Evolutionary conservation across 208 protist genomes (phyloP).

Genomic region (Herpetomonas samuelpessoai): DNA sequence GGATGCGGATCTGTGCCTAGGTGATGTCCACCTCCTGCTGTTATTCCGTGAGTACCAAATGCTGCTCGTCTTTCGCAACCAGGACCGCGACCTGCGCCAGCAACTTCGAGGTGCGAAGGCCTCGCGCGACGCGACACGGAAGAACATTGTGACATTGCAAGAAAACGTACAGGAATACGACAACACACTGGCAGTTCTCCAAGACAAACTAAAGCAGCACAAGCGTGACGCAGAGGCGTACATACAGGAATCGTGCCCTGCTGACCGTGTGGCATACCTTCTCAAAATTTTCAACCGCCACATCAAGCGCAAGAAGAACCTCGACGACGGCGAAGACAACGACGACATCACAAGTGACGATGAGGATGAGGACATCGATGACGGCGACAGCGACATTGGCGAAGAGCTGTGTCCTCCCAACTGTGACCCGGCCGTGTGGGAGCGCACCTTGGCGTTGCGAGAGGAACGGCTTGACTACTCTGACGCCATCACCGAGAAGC

Average conservation of each 20-base stretch:
- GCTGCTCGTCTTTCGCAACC: slow-evolving; percentile 92
- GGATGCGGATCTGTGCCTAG: slow-evolving; percentile 93
- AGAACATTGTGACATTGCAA: slow-evolving; percentile 64
- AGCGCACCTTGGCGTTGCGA: slow-evolving; percentile 83
- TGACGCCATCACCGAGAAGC: slow-evolving; percentile 70
- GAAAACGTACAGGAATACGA: slow-evolving; percentile 43
- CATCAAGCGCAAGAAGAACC: slow-evolving; percentile 83
- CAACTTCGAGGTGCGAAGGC: slow-evolving; percentile 51
- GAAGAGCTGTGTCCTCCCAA: slow-evolving; percentile 90
- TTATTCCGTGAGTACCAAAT: slow-evolving; percentile 95
- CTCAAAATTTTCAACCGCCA: slow-evolving; percentile 92
- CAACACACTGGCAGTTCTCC: background rate
- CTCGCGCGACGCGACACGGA: slow-evolving; percentile 62
- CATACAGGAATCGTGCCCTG: slow-evolving; percentile 70
- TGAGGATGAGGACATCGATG: slow-evolving; percentile 72
- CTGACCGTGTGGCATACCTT: slow-evolving; percentile 72
- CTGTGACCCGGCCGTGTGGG: slow-evolving; percentile 85
- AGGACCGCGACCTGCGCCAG: slow-evolving; percentile 70
- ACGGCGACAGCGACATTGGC: slow-evolving; percentile 89
- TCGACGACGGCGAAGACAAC: slow-evolving; percentile 66
- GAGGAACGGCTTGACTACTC: slow-evolving; percentile 90
- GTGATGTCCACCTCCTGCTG: slow-evolving; percentile 89
- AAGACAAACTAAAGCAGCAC: slow-evolving; percentile 42
- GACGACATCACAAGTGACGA: slow-evolving; percentile 79
- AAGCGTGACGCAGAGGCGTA: slow-evolving; percentile 83